phyloP scores from a whole-genome alignment of 1,139 yeast genomes.

The Meyerozyma carpophila region DNA sequence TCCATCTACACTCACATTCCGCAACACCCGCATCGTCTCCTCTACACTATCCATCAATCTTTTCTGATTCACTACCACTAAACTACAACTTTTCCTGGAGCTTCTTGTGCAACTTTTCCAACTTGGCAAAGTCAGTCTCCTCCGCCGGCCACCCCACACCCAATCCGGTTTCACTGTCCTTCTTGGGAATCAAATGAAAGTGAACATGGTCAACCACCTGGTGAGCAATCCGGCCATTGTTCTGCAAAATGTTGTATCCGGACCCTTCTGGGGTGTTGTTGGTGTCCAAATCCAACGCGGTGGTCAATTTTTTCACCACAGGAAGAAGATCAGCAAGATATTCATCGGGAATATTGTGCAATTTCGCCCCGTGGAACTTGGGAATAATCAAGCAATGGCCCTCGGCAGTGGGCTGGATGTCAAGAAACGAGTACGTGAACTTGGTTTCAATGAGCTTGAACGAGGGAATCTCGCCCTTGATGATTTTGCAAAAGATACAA shows the following conservation, averaged over 20 bases:
- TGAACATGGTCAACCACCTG: slow-evolving; percentile 95
- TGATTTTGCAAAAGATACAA: slow-evolving; percentile 88
- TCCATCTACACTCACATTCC: no score
- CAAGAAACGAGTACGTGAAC: slow-evolving; percentile 76
- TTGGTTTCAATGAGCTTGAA: slow-evolving; percentile 82
- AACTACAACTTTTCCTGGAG: slow-evolving; percentile 50
- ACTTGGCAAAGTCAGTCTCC: slow-evolving; percentile 62
- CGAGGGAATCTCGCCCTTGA: slow-evolving; percentile 92
- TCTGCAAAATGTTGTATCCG: slow-evolving; percentile 87
- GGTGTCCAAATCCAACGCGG: slow-evolving; percentile 60
- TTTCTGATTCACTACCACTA: no score
- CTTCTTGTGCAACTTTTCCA: slow-evolving; percentile 61
- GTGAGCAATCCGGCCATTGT: slow-evolving; percentile 91
- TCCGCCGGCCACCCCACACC: slow-evolving; percentile 92
- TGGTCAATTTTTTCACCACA: slow-evolving; percentile 76
- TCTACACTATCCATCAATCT: background rate
- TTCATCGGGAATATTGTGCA: slow-evolving; percentile 90
- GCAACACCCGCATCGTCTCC: no score
- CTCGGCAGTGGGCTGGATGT: slow-evolving; percentile 83
- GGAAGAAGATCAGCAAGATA: slow-evolving; percentile 81
- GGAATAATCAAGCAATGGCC: slow-evolving; percentile 91
- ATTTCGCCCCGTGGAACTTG: slow-evolving; percentile 84
- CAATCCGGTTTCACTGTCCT: slow-evolving; percentile 63
- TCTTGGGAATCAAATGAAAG: slow-evolving; percentile 92
- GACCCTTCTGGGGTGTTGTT: slow-evolving; percentile 55